Percentiles rank a stretch among this genome's conserved stretches.
Evolutionary conservation across 495 filamentous ascomycete genomes (phyloP).

Genomic region (Tuber aestivum): DNA sequence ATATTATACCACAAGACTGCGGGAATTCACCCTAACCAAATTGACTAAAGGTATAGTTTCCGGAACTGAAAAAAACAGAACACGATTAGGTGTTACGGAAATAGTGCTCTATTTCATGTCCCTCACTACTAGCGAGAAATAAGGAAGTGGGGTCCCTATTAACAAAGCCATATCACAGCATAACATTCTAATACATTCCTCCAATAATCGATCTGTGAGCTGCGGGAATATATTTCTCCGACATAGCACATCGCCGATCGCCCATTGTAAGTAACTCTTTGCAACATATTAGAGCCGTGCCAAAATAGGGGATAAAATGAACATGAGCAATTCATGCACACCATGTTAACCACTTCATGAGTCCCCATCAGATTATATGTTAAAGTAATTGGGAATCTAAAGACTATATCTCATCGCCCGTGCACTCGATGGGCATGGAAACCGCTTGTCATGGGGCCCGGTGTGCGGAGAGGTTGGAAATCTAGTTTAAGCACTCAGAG

Average conservation of each 20-base stretch:
- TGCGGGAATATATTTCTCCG: not conserved
- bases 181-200: not conserved
- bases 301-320: not conserved
- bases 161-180: not conserved
- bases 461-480: not conserved
- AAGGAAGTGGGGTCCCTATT: not conserved
- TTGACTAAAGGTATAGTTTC: not conserved
- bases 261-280: not conserved
- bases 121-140: not conserved
- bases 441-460: not conserved
- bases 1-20: not conserved
- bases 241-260: not conserved
- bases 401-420: not conserved
- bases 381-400: not conserved
- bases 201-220: not conserved
- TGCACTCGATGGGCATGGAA: not conserved
- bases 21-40: not conserved
- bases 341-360: not conserved
- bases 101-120: not conserved
- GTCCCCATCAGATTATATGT: not conserved
- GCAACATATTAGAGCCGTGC: not conserved
- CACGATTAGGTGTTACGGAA: not conserved
- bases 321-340: not conserved
- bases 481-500: not conserved
- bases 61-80: not conserved